Percentiles rank a stretch among this genome's conserved stretches.
phyloP scores from a whole-genome alignment of 441 rosid genomes.

The Theobroma grandiflorum region DNA sequence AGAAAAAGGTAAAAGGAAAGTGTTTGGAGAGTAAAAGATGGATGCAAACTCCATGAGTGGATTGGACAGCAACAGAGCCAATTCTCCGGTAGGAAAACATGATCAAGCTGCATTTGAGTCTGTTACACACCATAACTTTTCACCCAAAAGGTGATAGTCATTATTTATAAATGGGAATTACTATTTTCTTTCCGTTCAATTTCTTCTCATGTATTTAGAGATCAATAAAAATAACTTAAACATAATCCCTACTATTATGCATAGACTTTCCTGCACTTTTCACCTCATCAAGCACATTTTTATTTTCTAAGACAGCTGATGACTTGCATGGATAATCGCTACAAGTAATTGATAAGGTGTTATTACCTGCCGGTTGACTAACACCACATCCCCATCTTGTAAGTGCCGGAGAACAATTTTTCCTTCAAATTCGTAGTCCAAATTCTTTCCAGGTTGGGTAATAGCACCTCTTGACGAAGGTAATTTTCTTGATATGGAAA shows the following conservation, averaged over 20 bases:
- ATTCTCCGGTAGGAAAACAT: background rate
- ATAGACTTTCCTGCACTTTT: slow-evolving; percentile 2
- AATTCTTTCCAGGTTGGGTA: slow-evolving; percentile 66
- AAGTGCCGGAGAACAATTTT: slow-evolving; percentile 92
- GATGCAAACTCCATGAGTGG: background rate
- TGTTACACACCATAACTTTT: slow-evolving; percentile 8
- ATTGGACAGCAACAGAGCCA: background rate
- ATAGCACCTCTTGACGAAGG: slow-evolving; percentile 83
- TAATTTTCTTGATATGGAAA: slow-evolving; percentile 79
- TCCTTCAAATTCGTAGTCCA: slow-evolving; percentile 75
- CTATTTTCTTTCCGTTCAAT: background rate
- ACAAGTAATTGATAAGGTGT: background rate
- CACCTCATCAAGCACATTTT: slow-evolving; percentile 20
- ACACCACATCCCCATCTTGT: slow-evolving; percentile 95
- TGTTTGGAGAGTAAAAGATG: slow-evolving; percentile 4
- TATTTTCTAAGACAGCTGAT: background rate
- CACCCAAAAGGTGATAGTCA: slow-evolving; percentile 11
- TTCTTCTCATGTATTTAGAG: background rate
- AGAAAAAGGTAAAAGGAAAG: background rate
- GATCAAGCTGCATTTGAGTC: slow-evolving; percentile 15
- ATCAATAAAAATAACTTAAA: background rate
- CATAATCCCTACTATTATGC: background rate
- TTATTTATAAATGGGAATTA: slow-evolving; percentile 12
- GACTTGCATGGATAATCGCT: slow-evolving; percentile 9
- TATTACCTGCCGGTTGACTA: slow-evolving; percentile 94